These are phyloP conservation scores for Naganishia antarctica DNA, from an alignment of 768 basidiomycete genomes.

Conservation along the genomic window DNA sequence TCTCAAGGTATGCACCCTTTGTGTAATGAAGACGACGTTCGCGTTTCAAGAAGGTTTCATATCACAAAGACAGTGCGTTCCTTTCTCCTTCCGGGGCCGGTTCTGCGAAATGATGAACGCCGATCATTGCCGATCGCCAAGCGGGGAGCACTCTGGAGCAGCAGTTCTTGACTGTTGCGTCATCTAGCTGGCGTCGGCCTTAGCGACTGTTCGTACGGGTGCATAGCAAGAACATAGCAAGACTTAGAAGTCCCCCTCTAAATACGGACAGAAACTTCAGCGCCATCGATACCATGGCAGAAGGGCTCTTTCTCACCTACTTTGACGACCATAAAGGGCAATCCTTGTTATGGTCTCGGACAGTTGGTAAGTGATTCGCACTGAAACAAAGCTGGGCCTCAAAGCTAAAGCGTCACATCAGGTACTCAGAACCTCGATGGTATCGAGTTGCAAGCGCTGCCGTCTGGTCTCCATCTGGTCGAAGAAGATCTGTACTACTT, in stretches of 20 bases:
- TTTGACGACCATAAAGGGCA: constrained; percentile 49
- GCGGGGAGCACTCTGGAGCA: too few relatives aligned
- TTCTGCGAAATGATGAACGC: background rate
- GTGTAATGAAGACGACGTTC: too few relatives aligned
- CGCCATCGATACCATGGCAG: background rate
- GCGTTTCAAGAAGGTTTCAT: too few relatives aligned
- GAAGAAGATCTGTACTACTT: constrained; percentile 38
- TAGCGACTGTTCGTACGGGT: too few relatives aligned
- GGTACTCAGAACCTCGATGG: constrained; percentile 15
- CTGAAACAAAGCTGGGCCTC: background rate
- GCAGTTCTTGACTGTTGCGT: too few relatives aligned
- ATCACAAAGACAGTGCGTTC: too few relatives aligned
- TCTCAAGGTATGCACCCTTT: too few relatives aligned
- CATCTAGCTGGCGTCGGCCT: too few relatives aligned
- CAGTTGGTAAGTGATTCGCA: constrained; percentile 18
- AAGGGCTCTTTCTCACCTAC: constrained; percentile 42
- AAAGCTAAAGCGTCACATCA: background rate
- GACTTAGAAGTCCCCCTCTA: too few relatives aligned
- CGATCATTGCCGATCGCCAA: constrained; percentile 20
- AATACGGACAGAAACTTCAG: too few relatives aligned
- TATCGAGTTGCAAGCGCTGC: constrained; percentile 42
- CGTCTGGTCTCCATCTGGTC: constrained; percentile 43
- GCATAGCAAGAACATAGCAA: too few relatives aligned
- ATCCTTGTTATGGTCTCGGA: constrained; percentile 33
- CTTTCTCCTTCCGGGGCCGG: background rate